Conservation (phyloP, 352 stramenopile species). For the Globisporangium middletonii region DNA sequence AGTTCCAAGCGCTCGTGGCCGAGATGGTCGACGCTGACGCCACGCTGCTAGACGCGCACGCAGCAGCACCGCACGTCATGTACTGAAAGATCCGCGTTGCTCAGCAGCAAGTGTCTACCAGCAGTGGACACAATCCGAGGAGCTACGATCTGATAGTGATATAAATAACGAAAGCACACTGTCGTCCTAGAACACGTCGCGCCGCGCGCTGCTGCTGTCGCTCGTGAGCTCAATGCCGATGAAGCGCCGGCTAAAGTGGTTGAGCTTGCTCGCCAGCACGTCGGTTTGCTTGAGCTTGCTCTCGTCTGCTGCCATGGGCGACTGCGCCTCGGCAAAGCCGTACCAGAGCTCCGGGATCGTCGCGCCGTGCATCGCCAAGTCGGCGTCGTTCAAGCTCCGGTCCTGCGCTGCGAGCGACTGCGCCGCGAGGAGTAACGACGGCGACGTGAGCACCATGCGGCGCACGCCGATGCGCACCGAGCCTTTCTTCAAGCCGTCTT, state of each 20-base stretch:
- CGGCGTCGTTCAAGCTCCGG: conserved; percentile 37
- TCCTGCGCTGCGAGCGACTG: conserved; percentile 34
- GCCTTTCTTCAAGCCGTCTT: conserved; percentile 50
- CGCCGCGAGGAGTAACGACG: conserved; percentile 35
- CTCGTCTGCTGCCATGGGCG: conserved; percentile 16
- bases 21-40: conserved; percentile 95
- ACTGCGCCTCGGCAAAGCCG: conserved; percentile 37
- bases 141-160: neutral
- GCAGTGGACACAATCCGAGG: neutral
- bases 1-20: conserved; percentile 91
- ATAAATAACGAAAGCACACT: conserved; percentile 11
- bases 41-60: conserved; percentile 15
- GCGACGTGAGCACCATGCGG: conserved; percentile 51
- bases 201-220: conserved; percentile 24
- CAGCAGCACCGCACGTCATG: conserved; percentile 1
- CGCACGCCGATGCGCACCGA: conserved; percentile 41
- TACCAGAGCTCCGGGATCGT: conserved; percentile 58
- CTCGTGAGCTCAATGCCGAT: conserved; percentile 47
- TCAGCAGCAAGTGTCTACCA: neutral
- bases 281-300: conserved; percentile 24
- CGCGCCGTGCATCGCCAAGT: conserved; percentile 33
- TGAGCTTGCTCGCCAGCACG: conserved; percentile 50
- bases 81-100: neutral
- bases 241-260: conserved; percentile 42
- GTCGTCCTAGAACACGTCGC: conserved; percentile 51